Evolutionary conservation across 2,329 filamentous ascomycete species (phyloP), one percentile per base, ranked within the genome.

Genomic region (Cercospora nicotianae): DNA sequence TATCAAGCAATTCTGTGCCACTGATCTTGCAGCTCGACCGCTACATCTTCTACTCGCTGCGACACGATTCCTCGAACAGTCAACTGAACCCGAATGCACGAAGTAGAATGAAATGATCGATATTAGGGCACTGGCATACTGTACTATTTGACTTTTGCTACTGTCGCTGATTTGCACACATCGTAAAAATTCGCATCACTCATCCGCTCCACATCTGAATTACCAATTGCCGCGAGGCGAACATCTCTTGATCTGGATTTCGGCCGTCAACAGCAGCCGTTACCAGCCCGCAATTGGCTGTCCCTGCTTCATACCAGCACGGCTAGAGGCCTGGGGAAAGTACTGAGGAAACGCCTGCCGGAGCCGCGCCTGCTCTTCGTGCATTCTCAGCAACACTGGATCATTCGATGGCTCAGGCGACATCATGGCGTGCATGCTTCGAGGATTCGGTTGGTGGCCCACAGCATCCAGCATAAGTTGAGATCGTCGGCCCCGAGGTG

Each of bases 281-380:
- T 45, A 61, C 64, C 64, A 65, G 28, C 64, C 57, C 8, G 64
- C 64, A 23, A 65, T 48, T 3, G 64, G 57, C 42, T 60, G 64
- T 16, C 33, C 33, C 18, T 42, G 31, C 33, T 20, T 23, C n/a
- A 18, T 12, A 3, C 20, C 58, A 16, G 20, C 30, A 16, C 42
- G 57, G 39, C 1, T 60, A 4, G 63, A 18, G 28, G 59, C 12
- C 7, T 16, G 28, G 30, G 55, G 53, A 18, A 63, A 67, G 39
- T 64, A 67, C 2, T 57, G 39, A 23, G 65, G 65, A 26, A 67
- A 60, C 7, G 53, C 58, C n/a, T 60, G 39, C 6, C 23, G 31
- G 8, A 59, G 58, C 55, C 36, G 7, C 28, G 60, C 53, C 33
- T 64, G 65, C 28, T 63, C 45, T 3, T 63, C 60, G n/a, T 58